Evolutionary conservation across 345 rosid genomes (phyloP).

Genomic region (Syzygium jambos): DNA sequence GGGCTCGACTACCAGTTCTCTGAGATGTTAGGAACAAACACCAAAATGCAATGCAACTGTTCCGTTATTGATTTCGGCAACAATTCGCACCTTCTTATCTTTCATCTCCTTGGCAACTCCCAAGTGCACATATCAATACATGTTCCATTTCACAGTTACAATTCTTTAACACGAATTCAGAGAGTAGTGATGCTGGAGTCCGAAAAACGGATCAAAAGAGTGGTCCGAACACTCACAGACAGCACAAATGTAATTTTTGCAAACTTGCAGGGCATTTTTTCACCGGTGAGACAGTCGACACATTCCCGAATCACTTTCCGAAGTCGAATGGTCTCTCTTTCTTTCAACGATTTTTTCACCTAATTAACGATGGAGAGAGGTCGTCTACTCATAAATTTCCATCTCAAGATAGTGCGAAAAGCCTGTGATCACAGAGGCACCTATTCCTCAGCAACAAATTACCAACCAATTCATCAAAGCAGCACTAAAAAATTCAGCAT

Average conservation of each 20-base stretch:
- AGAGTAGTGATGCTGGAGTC: too few relatives aligned
- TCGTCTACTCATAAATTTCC: not conserved
- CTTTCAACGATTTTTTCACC: not conserved
- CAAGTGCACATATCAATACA: not conserved
- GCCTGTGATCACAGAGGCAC: not conserved
- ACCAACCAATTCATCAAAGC: not conserved
- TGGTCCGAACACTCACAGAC: not conserved
- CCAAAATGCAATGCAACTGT: not conserved
- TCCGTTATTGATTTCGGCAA: not conserved
- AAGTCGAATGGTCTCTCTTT: not conserved
- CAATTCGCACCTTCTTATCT: not conserved
- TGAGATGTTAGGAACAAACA: not conserved
- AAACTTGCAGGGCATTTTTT: not conserved
- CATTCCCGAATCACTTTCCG: not conserved
- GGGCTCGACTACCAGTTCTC: not conserved
- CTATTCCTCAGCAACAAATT: not conserved
- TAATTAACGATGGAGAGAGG: not conserved
- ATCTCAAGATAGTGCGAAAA: not conserved
- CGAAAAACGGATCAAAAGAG: too few relatives aligned
- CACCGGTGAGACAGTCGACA: not conserved
- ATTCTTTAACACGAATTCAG: not conserved
- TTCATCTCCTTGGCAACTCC: not conserved
- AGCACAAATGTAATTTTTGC: not conserved
- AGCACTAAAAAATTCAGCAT: not conserved
- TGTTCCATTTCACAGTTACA: not conserved